These are phyloP conservation scores for Russula emetica DNA, from an alignment of 768 basidiomycete genomes.

Conservation along the genomic window DNA sequence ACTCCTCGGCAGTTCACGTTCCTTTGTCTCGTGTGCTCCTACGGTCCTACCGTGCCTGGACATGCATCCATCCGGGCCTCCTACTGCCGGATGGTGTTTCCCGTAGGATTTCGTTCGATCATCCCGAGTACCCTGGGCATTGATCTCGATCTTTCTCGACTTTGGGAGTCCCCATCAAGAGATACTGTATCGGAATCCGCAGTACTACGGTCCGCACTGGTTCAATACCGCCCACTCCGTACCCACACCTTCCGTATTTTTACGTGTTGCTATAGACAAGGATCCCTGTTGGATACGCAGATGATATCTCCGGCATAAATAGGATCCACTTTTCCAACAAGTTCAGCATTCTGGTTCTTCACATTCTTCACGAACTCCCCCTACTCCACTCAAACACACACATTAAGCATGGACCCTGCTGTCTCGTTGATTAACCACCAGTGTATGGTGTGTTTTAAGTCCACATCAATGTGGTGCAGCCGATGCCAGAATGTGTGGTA, in stretches of 20 bases:
- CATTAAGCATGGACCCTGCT: constrained; percentile 16
- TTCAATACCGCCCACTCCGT: background rate
- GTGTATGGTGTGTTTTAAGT: constrained; percentile 64
- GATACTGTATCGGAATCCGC: constrained; percentile 5
- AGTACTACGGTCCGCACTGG: background rate
- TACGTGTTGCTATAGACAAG: background rate
- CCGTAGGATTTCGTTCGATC: constrained; percentile 14
- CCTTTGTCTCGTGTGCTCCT: background rate
- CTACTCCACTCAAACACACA: background rate
- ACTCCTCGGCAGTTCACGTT: background rate
- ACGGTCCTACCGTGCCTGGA: constrained; percentile 6
- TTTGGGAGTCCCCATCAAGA: constrained; percentile 8
- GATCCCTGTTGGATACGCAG: background rate
- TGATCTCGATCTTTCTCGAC: constrained; percentile 30
- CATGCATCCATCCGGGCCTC: background rate
- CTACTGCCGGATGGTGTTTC: constrained; percentile 11
- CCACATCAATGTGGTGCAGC: constrained; percentile 85
- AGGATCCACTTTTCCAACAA: background rate
- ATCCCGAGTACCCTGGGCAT: constrained; percentile 23
- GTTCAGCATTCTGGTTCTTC: constrained; percentile 2
- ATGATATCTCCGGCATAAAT: constrained; percentile 12
- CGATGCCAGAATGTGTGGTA: constrained; percentile 83
- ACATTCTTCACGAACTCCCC: background rate
- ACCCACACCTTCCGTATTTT: background rate
- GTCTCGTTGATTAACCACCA: constrained; percentile 62